Conservation (phyloP, 78 protist species). For the Monocercomonoides exilis region DNA sequence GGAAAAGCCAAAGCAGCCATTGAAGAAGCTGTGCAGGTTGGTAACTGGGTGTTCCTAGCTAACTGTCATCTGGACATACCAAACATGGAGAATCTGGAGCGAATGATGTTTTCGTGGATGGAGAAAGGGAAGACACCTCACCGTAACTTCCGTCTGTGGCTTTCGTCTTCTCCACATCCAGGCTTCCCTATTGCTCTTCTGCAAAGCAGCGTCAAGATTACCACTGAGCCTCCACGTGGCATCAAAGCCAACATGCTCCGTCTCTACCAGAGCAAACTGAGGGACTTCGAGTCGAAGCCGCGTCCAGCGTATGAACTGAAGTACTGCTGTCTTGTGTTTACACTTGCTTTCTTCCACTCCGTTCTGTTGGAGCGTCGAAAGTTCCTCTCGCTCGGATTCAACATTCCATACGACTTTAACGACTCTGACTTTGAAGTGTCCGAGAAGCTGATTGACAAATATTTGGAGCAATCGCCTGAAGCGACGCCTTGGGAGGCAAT, state of each 20-base stretch:
- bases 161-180: constrained; percentile 63
- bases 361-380: constrained; percentile 70
- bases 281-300: background rate
- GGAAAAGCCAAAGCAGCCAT: constrained; percentile 45
- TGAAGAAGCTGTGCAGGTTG: constrained; percentile 28
- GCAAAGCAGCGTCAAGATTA: constrained; percentile 70
- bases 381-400: constrained; percentile 56
- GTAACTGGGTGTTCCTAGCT: constrained; percentile 74
- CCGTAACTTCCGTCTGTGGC: constrained; percentile 70
- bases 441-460: constrained; percentile 46
- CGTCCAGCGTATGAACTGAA: background rate
- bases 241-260: constrained; percentile 30
- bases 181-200: constrained; percentile 76
- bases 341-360: constrained; percentile 64
- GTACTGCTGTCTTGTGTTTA: constrained; percentile 60
- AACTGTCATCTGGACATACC: constrained; percentile 69
- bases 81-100: constrained; percentile 59
- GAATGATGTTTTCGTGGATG: constrained; percentile 19
- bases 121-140: constrained; percentile 29
- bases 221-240: constrained; percentile 85
- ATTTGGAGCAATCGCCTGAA: constrained; percentile 36
- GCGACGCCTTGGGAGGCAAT: constrained; percentile 59
- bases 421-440: constrained; percentile 66
- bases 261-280: background rate
- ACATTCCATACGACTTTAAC: constrained; percentile 58